Evolutionary conservation across 805 yeast genomes (phyloP), one percentile per base, ranked within the genome.

Genomic region (Spathaspora girioi): DNA sequence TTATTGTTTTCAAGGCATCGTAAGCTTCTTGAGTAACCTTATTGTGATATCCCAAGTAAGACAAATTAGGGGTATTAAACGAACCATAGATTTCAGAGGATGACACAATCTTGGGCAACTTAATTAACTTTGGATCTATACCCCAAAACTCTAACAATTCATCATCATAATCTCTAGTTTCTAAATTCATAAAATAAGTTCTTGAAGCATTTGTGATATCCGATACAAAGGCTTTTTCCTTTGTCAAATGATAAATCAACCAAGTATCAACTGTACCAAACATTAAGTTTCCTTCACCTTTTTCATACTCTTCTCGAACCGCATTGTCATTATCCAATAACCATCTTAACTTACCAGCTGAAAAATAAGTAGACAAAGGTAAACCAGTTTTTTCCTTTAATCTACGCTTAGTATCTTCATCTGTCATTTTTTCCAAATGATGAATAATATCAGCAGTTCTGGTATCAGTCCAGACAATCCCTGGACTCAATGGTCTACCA

Each of bases 381-480:
- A 92, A 79, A 9, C 98, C 98, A 43, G 89, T 86, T 58, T 79
- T 81, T 57, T 79, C 74, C 60, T 81, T 77, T 59, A 90, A 75
- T 50, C 75, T 76, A 43, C 78, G 81, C 56, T 87, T 78, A 47
- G 76, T 76, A 31, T 79, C 84, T 43, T 75, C 77, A 23, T 84
- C 75, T 23, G 80, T 76, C 58, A 75, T 75, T 52, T 76, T 71
- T 59, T 79, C 79, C 64, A 86, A 76, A 56, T 83, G 80, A 55
- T 80, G 80, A 49, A 90, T 91, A 46, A 88, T 78, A 17, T 77
- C 82, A 9, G 87, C 71, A 41, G 96, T 93, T 64, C 98, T 81
- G 41, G 96, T 88, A 71, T 92, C 98, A 55, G 93, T 89, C 98
- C 98, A 92, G 38, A 92, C 96, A 66, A 92, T 89, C 62, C 97